Percentiles rank a stretch among this genome's conserved stretches.
Evolutionary conservation across 2,329 filamentous ascomycete species (phyloP).

Genomic region (Calonectria henricotiae): DNA sequence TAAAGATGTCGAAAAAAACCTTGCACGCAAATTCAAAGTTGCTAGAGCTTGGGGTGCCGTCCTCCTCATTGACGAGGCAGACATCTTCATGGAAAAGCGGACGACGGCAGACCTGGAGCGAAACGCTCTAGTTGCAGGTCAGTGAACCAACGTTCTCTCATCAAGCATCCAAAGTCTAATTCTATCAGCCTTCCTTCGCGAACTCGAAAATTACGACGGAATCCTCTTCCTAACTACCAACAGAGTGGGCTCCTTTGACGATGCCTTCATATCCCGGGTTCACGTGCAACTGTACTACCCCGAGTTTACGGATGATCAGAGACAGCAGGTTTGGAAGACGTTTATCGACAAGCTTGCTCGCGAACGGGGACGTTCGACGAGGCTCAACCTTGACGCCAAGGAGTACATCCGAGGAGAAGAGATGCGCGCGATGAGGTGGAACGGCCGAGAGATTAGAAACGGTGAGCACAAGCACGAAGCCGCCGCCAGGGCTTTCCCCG

Average conservation of each 20-base stretch:
- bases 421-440: conserved; percentile 45
- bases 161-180: neutral
- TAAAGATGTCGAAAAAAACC: conserved; percentile 37
- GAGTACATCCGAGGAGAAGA: conserved; percentile 44
- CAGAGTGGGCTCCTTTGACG: conserved; percentile 53
- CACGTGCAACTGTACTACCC: conserved; percentile 54
- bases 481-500: neutral
- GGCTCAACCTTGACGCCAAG: conserved; percentile 14
- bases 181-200: conserved; percentile 47
- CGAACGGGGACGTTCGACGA: neutral
- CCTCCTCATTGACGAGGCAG: conserved; percentile 52
- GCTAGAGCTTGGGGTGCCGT: conserved; percentile 49
- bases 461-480: conserved; percentile 34
- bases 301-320: conserved; percentile 50
- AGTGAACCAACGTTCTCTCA: neutral
- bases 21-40: conserved; percentile 44
- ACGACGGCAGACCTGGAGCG: conserved; percentile 24
- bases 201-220: conserved; percentile 54
- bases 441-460: conserved; percentile 52
- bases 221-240: conserved; percentile 56
- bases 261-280: conserved; percentile 55
- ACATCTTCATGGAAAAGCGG: conserved; percentile 43
- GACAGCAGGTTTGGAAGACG: conserved; percentile 51
- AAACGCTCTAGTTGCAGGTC: conserved; percentile 38
- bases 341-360: conserved; percentile 51